Conservation (phyloP, 805 yeast genomes). For the Candida andamanensis region DNA sequence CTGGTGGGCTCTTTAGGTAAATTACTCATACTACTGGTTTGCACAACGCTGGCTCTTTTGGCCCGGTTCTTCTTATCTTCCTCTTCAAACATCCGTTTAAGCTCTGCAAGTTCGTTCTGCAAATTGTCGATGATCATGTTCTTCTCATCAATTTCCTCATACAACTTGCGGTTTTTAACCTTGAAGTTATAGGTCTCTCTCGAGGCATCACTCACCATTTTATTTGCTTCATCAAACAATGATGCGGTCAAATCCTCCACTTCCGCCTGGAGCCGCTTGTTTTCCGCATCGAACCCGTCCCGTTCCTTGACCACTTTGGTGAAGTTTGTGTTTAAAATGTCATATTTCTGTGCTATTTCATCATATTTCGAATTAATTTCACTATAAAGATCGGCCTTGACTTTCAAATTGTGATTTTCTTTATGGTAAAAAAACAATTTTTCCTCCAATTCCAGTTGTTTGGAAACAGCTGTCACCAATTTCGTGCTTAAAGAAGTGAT, state of each 20-base stretch:
- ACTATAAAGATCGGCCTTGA: constrained; percentile 17
- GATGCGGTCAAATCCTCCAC: constrained; percentile 77
- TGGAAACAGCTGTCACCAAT: constrained; percentile 55
- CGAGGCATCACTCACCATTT: constrained; percentile 77
- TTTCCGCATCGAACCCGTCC: constrained; percentile 53
- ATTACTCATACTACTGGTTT: not conserved
- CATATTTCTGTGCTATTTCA: constrained; percentile 24
- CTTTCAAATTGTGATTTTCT: constrained; percentile 27
- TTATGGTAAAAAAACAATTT: constrained; percentile 34
- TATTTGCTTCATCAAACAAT: constrained; percentile 77
- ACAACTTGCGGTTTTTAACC: constrained; percentile 51
- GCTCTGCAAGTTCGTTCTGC: constrained; percentile 60
- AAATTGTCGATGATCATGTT: constrained; percentile 61
- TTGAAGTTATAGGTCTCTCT: constrained; percentile 57
- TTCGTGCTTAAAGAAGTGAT: constrained; percentile 54
- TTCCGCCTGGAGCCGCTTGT: constrained; percentile 58
- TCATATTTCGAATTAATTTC: constrained; percentile 25
- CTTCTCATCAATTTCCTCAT: constrained; percentile 56
- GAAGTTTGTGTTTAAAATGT: not conserved
- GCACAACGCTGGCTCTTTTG: not conserved
- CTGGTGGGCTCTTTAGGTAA: not conserved
- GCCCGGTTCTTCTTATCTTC: constrained; percentile 35
- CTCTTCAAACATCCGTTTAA: constrained; percentile 56
- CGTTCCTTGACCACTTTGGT: constrained; percentile 20
- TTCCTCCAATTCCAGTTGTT: constrained; percentile 52